Percentiles rank a stretch among this genome's conserved stretches.
Evolutionary conservation across 257 asterid genomes (phyloP).

Genomic region (Plantago elongata): DNA sequence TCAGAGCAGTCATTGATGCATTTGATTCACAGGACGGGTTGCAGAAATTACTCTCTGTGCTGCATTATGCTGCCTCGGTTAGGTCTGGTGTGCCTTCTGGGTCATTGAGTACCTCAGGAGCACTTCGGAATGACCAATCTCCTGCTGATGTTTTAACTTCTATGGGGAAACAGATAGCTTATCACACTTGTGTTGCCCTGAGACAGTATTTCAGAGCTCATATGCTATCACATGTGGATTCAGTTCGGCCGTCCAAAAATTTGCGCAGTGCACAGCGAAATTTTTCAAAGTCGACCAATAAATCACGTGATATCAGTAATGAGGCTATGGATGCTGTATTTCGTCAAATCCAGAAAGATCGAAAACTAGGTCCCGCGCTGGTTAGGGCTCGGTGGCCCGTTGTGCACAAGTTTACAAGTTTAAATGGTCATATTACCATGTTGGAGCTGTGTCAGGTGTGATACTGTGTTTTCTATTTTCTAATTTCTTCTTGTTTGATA

Average conservation of each 20-base stretch:
- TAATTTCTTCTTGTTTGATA: not conserved
- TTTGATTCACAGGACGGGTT: constrained; percentile 90
- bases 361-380: constrained; percentile 84
- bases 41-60: constrained; percentile 71
- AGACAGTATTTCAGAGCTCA: constrained; percentile 94
- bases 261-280: constrained; percentile 77
- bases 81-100: constrained; percentile 85
- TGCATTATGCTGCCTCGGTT: constrained; percentile 94
- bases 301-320: constrained; percentile 89
- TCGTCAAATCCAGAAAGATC: constrained; percentile 89
- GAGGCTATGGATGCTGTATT: constrained; percentile 90
- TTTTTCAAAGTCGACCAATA: constrained; percentile 74
- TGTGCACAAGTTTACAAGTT: constrained; percentile 69
- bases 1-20: constrained; percentile 85
- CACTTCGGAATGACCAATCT: constrained; percentile 76
- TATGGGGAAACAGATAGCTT: constrained; percentile 93
- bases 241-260: constrained; percentile 74
- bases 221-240: constrained; percentile 76
- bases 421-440: constrained; percentile 87
- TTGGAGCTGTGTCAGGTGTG: constrained; percentile 96
- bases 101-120: constrained; percentile 53
- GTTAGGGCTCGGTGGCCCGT: constrained; percentile 88
- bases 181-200: constrained; percentile 87
- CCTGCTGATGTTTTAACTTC: constrained; percentile 87
- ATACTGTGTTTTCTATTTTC: constrained; percentile 4